Conservation (phyloP, 108 stramenopile species). For the Hondaea fermentalgiana region DNA sequence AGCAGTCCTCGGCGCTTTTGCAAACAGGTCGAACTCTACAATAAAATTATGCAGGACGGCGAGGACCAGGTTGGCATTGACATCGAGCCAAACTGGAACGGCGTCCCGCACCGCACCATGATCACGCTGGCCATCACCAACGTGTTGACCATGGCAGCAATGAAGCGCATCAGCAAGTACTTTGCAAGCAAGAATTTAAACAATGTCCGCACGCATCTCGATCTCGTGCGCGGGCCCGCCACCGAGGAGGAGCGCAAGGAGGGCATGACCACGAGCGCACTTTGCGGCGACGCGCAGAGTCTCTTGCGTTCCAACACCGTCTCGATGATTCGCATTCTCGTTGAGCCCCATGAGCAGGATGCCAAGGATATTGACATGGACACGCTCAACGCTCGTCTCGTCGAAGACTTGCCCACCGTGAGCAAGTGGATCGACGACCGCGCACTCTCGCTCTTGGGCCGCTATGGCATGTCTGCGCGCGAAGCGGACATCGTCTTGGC, state of each 20-base stretch:
- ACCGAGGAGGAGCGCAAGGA: conserved; percentile 79
- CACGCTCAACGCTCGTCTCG: neutral
- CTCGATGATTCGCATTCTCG: conserved; percentile 72
- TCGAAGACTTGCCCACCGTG: conserved; percentile 64
- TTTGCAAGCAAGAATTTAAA: conserved; percentile 72
- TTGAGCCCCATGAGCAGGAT: conserved; percentile 41
- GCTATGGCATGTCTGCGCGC: neutral
- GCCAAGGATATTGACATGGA: neutral
- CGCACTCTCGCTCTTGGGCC: conserved; percentile 39
- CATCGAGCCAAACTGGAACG: conserved; percentile 67
- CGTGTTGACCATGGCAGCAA: conserved; percentile 68
- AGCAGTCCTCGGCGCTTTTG: conserved; percentile 28
- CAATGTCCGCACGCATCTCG: conserved; percentile 75
- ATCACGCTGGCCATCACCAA: conserved; percentile 69
- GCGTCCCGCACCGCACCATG: conserved; percentile 26
- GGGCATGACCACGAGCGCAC: neutral
- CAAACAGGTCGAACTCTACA: conserved; percentile 24
- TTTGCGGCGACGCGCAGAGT: neutral
- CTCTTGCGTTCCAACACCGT: conserved; percentile 29
- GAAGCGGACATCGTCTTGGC: conserved; percentile 63
- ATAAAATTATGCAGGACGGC: conserved; percentile 25
- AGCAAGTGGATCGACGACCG: conserved; percentile 78
- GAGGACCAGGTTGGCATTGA: conserved; percentile 39
- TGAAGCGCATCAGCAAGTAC: conserved; percentile 67
- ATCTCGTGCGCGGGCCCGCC: conserved; percentile 52